Evolutionary conservation across 331 rosid species (phyloP).

Genomic region (Acacia pycnantha): DNA sequence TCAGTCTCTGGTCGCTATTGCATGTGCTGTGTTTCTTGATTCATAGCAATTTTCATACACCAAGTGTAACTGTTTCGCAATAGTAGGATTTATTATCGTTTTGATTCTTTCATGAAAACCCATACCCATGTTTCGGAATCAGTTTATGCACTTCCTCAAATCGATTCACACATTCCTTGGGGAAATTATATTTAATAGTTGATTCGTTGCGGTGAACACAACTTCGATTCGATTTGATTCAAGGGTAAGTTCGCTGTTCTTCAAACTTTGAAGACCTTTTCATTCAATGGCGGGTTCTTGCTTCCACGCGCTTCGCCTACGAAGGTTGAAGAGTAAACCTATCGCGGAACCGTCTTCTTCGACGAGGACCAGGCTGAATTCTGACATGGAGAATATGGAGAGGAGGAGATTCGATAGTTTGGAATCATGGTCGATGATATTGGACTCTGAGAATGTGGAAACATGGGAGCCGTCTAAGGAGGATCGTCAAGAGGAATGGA

Average conservation of each 20-base stretch:
- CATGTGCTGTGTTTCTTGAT: neutral
- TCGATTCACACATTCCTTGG: slow-evolving; percentile 64
- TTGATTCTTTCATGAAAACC: slow-evolving; percentile 40
- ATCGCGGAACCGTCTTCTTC: slow-evolving; percentile 43
- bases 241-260: neutral
- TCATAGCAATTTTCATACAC: slow-evolving; percentile 25
- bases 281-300: slow-evolving; percentile 65
- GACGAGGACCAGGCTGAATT: slow-evolving; percentile 30
- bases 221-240: neutral
- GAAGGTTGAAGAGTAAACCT: slow-evolving; percentile 59
- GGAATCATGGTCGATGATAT: slow-evolving; percentile 90
- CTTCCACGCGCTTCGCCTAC: slow-evolving; percentile 51
- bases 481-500: slow-evolving; percentile 81
- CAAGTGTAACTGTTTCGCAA: neutral
- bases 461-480: slow-evolving; percentile 79
- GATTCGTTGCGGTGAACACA: neutral
- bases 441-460: slow-evolving; percentile 86
- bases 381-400: slow-evolving; percentile 66
- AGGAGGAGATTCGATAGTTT: slow-evolving; percentile 79
- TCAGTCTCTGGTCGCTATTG: slow-evolving; percentile 6
- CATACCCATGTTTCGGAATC: slow-evolving; percentile 62
- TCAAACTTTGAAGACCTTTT: neutral
- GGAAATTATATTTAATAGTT: slow-evolving; percentile 45
- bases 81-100: neutral
- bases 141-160: slow-evolving; percentile 69